phyloP scores from a whole-genome alignment of 768 basidiomycete species.

The Gymnopilus junonius region DNA sequence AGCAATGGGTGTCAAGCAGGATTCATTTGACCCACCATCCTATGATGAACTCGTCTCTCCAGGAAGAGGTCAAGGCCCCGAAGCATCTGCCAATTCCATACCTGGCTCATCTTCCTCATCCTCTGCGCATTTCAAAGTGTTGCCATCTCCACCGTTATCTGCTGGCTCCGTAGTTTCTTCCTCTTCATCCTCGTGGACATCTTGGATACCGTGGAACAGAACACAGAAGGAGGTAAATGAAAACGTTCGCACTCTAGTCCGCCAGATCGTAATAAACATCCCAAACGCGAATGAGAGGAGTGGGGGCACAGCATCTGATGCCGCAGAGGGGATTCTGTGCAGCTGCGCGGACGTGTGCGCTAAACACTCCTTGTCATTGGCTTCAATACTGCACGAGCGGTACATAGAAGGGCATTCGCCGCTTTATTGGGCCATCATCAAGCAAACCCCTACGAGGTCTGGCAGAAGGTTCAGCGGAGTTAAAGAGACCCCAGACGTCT shows the following conservation, averaged over 20 bases:
- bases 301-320: constrained; percentile 24
- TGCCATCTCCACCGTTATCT: not conserved
- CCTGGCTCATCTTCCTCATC: not conserved
- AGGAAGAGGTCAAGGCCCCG: not conserved
- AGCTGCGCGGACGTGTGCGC: constrained; percentile 67
- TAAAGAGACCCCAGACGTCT: not conserved
- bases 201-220: not conserved
- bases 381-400: constrained; percentile 59
- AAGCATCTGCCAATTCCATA: not conserved
- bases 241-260: not conserved
- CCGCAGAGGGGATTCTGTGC: constrained; percentile 49
- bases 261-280: constrained; percentile 1
- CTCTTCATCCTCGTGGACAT: not conserved
- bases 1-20: not conserved
- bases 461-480: not conserved
- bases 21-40: not conserved
- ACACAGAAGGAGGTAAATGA: not conserved
- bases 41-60: not conserved
- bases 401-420: constrained; percentile 67
- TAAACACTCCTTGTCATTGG: constrained; percentile 52
- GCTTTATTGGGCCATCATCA: constrained; percentile 74
- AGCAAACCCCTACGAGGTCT: constrained; percentile 35
- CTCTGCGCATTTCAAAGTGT: not conserved
- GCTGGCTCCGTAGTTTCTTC: not conserved
- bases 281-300: not conserved